These are phyloP conservation scores for Penicillium steckii DNA, from an alignment of 495 filamentous ascomycete genomes.

Conservation along the genomic window DNA sequence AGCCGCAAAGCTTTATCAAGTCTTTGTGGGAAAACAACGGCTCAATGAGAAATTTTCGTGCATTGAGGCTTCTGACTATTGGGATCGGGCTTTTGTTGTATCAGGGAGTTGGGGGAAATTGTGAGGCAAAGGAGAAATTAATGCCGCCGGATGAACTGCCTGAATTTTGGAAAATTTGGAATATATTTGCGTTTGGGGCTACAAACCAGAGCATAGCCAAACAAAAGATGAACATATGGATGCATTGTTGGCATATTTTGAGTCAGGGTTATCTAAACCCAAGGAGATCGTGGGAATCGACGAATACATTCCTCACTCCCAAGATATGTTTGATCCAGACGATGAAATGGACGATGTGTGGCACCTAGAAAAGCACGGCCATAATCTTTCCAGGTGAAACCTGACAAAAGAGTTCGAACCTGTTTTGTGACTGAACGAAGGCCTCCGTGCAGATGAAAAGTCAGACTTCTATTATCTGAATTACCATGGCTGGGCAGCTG, in stretches of 20 bases:
- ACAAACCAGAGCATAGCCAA: background rate
- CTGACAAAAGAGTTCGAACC: no score
- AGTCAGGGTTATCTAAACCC: background rate
- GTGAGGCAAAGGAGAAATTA: background rate
- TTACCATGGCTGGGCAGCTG: no score
- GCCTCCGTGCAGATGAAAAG: no score
- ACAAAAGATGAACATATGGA: background rate
- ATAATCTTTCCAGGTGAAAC: no score
- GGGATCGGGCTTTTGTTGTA: conserved; percentile 24
- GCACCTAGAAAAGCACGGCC: no score
- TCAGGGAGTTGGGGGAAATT: conserved; percentile 14
- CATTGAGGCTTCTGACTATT: conserved; percentile 21
- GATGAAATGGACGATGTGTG: no score
- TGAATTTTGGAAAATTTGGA: background rate
- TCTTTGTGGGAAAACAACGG: background rate
- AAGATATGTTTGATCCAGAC: background rate
- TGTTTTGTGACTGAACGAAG: no score
- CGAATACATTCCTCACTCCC: background rate
- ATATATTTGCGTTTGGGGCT: background rate
- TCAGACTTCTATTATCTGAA: no score
- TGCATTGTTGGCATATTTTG: background rate
- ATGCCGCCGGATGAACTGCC: background rate
- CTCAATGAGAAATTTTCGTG: conserved; percentile 19
- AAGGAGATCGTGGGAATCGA: background rate
- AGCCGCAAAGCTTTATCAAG: no score